Base-by-base conservation (phyloP, 1,139 yeast species). In the Debaryomycetaceae sp. region DNA sequence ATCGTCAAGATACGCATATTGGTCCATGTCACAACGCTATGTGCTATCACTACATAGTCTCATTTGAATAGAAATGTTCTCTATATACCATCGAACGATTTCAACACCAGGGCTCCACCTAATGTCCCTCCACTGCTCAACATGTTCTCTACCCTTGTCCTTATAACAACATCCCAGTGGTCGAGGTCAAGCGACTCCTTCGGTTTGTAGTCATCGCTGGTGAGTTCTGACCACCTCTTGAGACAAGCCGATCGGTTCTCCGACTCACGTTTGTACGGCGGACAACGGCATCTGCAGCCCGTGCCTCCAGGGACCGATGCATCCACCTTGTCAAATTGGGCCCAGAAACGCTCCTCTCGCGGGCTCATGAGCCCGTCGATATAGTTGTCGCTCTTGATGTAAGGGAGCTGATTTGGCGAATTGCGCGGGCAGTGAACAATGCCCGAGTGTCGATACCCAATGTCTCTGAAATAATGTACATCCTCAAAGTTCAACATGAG, bases 261-360 rank as follows among this genome's bases (percentile, higher is more conserved):
- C 27, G 75, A 64, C 32, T 78, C 84, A 10, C 42, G 43, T 32
- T 61, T 63, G 9, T 34, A 36, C 28, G 53, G 56, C 3, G 94
- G 95, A 56, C 96, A 88, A 40, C 73, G 66, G 54, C 96, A 88
- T 29, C 95, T 64, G 52, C 96, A 88, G 1, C 96, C 96, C 4
- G 78, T 77, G 1, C 95, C 95, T 37, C 70, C 66, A 4, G 32
- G 28, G 3, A 29, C 38, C 15, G 46, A 49, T 6, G 26, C 6
- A 21, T 45, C 45, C 2, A 71, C 71, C 8, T 45, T 44, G 44
- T 82, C 86, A 17, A 69, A 65, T 8, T 51, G 47, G 13, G 61
- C 51, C 71, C 77, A 66, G 26, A 44, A 44, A 19, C 39, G 36
- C 38, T 61, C 65, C 40, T 63, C 44, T 21, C 41, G 35, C 22